Evolutionary conservation across 331 rosid species (phyloP).

Genomic region (Stylosanthes scabra): DNA sequence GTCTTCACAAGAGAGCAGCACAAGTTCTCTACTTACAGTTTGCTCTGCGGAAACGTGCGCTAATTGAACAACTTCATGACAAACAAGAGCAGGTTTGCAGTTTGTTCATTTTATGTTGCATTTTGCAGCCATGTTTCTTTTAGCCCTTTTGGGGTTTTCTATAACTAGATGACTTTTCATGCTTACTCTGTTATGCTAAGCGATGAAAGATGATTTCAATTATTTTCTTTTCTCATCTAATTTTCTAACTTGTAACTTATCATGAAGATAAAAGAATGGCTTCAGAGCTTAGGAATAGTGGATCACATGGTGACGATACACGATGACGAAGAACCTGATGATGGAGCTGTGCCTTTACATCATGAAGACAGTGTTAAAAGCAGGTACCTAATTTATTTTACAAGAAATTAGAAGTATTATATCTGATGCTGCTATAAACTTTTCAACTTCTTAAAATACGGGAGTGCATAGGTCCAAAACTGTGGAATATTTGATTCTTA

Average conservation of each 20-base stretch:
- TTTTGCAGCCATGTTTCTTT: conserved; percentile 3
- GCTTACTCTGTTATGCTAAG: conserved; percentile 28
- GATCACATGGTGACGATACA: conserved; percentile 76
- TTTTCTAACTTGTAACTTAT: conserved; percentile 30
- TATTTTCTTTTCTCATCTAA: conserved; percentile 34
- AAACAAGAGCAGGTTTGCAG: conserved; percentile 95
- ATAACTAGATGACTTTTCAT: conserved; percentile 15
- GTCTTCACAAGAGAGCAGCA: conserved; percentile 80
- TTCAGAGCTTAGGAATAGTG: conserved; percentile 79
- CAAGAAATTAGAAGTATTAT: conserved; percentile 20
- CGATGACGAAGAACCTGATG: conserved; percentile 90
- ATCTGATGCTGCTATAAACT: conserved; percentile 28
- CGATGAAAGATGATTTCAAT: conserved; percentile 18
- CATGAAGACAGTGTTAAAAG: conserved; percentile 65
- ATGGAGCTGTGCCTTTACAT: conserved; percentile 71
- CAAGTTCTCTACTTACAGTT: conserved; percentile 90
- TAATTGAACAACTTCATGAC: conserved; percentile 82
- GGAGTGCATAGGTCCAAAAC: conserved; percentile 4
- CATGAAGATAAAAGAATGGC: conserved; percentile 90
- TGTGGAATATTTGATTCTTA: conserved; percentile 11
- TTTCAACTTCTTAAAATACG: conserved; percentile 18
- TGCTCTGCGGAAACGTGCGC: conserved; percentile 81
- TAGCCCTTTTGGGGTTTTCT: conserved; percentile 3
- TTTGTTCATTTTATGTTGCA: conserved; percentile 41
- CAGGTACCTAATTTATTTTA: conserved; percentile 50